Evolutionary conservation across 345 rosid genomes (phyloP), one percentile per base, ranked within the genome.

Genomic region (Noccaea caerulescens): DNA sequence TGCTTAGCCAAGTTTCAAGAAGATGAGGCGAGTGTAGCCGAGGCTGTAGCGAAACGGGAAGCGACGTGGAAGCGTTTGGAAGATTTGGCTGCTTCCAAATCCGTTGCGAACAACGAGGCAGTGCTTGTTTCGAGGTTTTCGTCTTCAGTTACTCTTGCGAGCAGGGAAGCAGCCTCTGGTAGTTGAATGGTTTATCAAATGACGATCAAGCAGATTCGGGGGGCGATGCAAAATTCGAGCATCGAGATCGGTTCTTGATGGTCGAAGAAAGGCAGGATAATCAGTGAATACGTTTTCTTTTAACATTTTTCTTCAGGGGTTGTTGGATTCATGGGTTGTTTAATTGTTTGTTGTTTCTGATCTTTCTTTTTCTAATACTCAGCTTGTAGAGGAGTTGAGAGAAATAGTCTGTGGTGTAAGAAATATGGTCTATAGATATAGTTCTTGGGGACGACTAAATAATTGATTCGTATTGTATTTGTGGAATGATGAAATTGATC

Each of bases 11-110:
- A 76, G 66, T 86, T 77, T 72, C 80, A 79, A 75, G 94, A 85
- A 39, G 83, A 84, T 42, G 90, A 85, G 77, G 66, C 27, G 11
- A 85, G 80, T 76, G 79, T 78, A 71, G 72, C 54, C 38, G 78
- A 88, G 66, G 63, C 56, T 44, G 63, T 23, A 73, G 82, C 84
- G 43, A 88, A 80, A 76, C 72, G 88, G 20, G 87, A 85, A 66
- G 46, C 76, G 54, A 80, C 68, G 14, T 90, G 94, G 97, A 86
- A 85, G 79, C 78, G 67, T 33, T 76, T 90, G 78, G 94, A 88
- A 77, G 87, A 90, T 10, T 61, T 82, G 66, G 92, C 90, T 2
- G 84, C 87, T 58, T 85, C 90, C 5, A 82, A 76, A 60, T 78
- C 77, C 38, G 79, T 82, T 30, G 27, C 27, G 27, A 76, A 81